phyloP scores from a whole-genome alignment of 108 stramenopile genomes.

The Cylindrotheca closterium region DNA sequence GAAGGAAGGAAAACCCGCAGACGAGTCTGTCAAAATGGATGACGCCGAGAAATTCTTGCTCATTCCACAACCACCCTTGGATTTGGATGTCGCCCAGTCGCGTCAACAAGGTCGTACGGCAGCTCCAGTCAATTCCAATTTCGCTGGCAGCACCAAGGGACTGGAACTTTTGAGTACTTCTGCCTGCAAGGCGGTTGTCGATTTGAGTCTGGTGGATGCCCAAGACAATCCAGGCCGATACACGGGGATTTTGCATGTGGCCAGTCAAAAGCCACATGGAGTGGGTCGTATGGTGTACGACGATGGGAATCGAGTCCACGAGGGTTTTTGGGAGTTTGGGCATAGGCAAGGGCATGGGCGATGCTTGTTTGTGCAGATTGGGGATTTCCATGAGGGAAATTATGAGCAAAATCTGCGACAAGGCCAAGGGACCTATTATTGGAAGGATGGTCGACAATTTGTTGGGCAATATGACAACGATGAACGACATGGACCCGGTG shows the following conservation, averaged over 20 bases:
- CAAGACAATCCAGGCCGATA: conserved; percentile 30
- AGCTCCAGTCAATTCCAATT: neutral
- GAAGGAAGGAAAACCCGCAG: conserved; percentile 21
- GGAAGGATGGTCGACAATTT: conserved; percentile 38
- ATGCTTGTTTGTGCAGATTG: conserved; percentile 19
- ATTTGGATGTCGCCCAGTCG: neutral
- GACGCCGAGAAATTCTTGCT: neutral
- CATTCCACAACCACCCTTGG: conserved; percentile 1
- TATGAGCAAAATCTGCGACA: conserved; percentile 28
- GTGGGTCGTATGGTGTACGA: conserved; percentile 39
- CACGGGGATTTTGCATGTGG: conserved; percentile 25
- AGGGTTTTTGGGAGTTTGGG: conserved; percentile 47
- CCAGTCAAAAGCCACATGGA: conserved; percentile 30
- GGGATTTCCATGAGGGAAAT: conserved; percentile 32
- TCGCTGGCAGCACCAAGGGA: neutral
- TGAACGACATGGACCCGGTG: conserved; percentile 31
- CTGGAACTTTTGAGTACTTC: neutral
- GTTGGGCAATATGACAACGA: conserved; percentile 28
- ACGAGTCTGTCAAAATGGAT: neutral
- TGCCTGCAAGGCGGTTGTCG: conserved; percentile 32
- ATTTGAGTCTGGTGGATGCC: conserved; percentile 12
- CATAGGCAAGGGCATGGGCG: conserved; percentile 32
- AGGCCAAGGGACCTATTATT: conserved; percentile 28
- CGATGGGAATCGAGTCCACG: conserved; percentile 38
- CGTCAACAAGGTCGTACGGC: neutral